phyloP scores from a whole-genome alignment of 371 early-diverging fungal genomes.

The Gilbertella persicaria region DNA sequence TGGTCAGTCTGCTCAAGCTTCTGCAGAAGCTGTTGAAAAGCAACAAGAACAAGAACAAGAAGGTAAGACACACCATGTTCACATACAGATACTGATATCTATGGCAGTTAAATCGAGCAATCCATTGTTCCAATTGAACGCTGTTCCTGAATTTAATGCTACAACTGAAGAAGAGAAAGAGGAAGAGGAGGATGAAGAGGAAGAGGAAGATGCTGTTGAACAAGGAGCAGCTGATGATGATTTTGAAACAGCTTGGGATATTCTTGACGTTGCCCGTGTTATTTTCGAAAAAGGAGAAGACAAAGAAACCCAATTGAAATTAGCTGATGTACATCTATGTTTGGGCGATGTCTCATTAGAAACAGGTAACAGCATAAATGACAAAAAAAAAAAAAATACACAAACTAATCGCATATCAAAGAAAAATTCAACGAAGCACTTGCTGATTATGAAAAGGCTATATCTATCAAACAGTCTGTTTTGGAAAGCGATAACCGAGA shows the following conservation, averaged over 20 bases:
- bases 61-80: not conserved
- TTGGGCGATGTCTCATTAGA: slow-evolving; percentile 89
- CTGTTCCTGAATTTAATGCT: slow-evolving; percentile 51
- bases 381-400: not conserved
- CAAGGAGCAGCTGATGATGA: slow-evolving; percentile 67
- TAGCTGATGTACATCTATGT: slow-evolving; percentile 72
- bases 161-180: slow-evolving; percentile 31
- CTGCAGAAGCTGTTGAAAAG: slow-evolving; percentile 16
- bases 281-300: slow-evolving; percentile 70
- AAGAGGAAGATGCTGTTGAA: slow-evolving; percentile 36
- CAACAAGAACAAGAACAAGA: slow-evolving; percentile 16
- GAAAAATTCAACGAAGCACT: slow-evolving; percentile 86
- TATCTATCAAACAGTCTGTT: slow-evolving; percentile 65
- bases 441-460: slow-evolving; percentile 70
- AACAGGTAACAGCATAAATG: slow-evolving; percentile 49
- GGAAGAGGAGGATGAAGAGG: slow-evolving; percentile 42
- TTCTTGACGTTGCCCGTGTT: slow-evolving; percentile 83
- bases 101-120: slow-evolving; percentile 34
- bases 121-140: slow-evolving; percentile 54
- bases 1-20: slow-evolving; percentile 48
- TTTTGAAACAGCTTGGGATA: slow-evolving; percentile 88
- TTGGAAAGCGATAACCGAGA: slow-evolving; percentile 71
- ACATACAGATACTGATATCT: not conserved
- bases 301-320: slow-evolving; percentile 61
- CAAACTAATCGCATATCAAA: slow-evolving; percentile 14